Percentiles rank a stretch among this genome's conserved stretches.
Conservation (phyloP, 768 basidiomycete genomes). For the Sporobolomyces roseus region DNA sequence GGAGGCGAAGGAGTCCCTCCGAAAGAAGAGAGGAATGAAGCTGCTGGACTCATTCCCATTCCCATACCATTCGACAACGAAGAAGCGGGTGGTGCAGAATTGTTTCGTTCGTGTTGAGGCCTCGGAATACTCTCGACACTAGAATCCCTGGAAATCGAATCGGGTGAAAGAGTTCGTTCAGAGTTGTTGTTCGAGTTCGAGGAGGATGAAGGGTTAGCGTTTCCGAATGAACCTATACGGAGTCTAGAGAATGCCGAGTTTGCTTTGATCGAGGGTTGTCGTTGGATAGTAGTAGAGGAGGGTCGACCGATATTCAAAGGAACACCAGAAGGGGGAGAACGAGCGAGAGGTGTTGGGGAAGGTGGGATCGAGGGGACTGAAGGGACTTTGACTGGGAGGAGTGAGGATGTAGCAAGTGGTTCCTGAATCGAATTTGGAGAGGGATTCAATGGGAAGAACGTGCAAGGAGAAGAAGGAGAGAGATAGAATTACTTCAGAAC, state of each 20-base stretch:
- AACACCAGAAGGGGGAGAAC: neutral
- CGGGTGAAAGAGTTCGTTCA: no score
- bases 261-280: constrained; percentile 5
- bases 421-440: neutral
- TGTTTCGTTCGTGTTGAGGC: neutral
- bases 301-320: no score
- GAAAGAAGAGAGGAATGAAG: constrained; percentile 41
- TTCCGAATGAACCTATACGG: constrained; percentile 21
- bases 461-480: no score
- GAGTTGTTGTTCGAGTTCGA: neutral
- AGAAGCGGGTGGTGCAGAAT: neutral
- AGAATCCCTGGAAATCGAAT: no score
- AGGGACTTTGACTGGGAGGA: no score
- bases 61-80: neutral
- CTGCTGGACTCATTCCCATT: constrained; percentile 31
- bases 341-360: neutral
- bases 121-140: no score
- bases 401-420: neutral
- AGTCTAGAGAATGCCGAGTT: constrained; percentile 23
- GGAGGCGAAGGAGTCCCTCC: constrained; percentile 5
- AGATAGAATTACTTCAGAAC: neutral
- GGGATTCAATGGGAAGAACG: neutral
- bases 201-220: neutral
- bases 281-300: no score
- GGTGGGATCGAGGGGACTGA: neutral